Evolutionary conservation across 129 eudicot species (phyloP).

Genomic region (Artemisia annua): DNA sequence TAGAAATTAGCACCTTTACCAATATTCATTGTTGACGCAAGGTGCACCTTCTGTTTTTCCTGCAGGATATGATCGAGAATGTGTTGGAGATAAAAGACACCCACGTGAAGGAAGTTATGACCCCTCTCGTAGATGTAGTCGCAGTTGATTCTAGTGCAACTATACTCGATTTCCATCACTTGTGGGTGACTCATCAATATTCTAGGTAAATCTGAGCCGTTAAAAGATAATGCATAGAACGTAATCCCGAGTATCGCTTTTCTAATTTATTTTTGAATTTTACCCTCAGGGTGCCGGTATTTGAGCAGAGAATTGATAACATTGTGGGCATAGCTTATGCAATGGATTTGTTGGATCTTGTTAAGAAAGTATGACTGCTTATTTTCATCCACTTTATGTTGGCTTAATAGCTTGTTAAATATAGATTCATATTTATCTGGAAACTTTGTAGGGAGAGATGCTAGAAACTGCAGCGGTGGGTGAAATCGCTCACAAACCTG

Average conservation of each 20-base stretch:
- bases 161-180: constrained; percentile 58
- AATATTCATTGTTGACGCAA: too few relatives aligned
- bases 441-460: constrained; percentile 52
- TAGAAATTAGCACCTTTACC: not conserved
- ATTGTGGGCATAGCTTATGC: constrained; percentile 77
- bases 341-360: constrained; percentile 70
- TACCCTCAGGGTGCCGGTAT: constrained; percentile 63
- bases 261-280: not conserved
- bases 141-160: constrained; percentile 65
- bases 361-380: constrained; percentile 45
- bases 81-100: constrained; percentile 79
- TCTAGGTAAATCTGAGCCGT: constrained; percentile 46
- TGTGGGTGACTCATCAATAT: constrained; percentile 78
- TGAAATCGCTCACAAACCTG: constrained; percentile 75
- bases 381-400: not conserved
- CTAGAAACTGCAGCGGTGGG: constrained; percentile 56
- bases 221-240: not conserved
- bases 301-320: constrained; percentile 75
- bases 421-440: constrained; percentile 10
- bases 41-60: not conserved
- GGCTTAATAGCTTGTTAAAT: not conserved
- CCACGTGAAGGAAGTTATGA: constrained; percentile 78
- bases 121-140: constrained; percentile 76
- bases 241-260: not conserved
- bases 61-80: constrained; percentile 77